phyloP scores from a whole-genome alignment of 768 basidiomycete species.

The Melanogaster broomeanus region DNA sequence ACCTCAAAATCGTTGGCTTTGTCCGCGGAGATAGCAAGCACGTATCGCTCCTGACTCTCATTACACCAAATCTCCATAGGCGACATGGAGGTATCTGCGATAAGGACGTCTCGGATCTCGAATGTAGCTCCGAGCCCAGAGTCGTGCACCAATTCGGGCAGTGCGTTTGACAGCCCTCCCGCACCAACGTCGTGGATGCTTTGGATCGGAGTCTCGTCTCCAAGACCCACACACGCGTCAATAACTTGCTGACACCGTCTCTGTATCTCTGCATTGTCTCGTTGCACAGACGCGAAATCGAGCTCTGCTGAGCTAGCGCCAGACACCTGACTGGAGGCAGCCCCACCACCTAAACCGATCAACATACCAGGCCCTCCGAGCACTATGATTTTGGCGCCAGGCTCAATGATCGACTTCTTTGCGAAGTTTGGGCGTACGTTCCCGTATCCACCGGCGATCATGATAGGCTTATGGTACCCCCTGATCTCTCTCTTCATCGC shows the following conservation, averaged over 20 bases:
- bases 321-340: conserved; percentile 90
- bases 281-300: conserved; percentile 96
- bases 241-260: conserved; percentile 97
- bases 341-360: conserved; percentile 96
- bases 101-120: conserved; percentile 91
- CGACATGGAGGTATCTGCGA: conserved; percentile 92
- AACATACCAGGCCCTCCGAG: conserved; percentile 95
- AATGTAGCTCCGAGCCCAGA: conserved; percentile 88
- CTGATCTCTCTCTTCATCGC: conserved; percentile 61
- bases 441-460: conserved; percentile 97
- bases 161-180: conserved; percentile 93
- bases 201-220: conserved; percentile 74
- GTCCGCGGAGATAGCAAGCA: conserved; percentile 79
- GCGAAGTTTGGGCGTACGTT: conserved; percentile 87
- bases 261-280: conserved; percentile 99
- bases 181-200: conserved; percentile 99
- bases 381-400: conserved; percentile 88
- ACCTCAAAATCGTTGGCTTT: conserved; percentile 64
- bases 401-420: conserved; percentile 70
- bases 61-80: conserved; percentile 99
- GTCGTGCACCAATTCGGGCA: conserved; percentile 97
- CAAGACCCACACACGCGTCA: conserved; percentile 76
- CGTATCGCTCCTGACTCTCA: conserved; percentile 97
- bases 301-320: conserved; percentile 90
- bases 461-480: conserved; percentile 99